Conservation (phyloP, 169 alveolate species). For the Plasmodium berghei region DNA sequence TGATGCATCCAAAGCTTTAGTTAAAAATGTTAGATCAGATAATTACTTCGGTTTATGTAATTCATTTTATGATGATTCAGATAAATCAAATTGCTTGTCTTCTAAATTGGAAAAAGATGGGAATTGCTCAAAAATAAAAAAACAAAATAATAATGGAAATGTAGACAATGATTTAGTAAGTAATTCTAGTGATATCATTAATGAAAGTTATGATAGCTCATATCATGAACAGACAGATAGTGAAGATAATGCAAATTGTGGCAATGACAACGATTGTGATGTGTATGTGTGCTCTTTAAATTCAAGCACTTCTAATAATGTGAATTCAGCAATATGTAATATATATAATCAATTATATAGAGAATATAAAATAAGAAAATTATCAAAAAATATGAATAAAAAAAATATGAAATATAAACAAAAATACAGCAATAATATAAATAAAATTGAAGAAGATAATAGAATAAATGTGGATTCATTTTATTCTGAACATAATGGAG, state of each 20-base stretch:
- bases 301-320: slow-evolving; percentile 49
- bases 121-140: background rate
- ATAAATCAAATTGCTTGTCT: too few species aligned
- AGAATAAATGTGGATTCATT: too few species aligned
- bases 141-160: background rate
- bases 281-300: slow-evolving; percentile 49
- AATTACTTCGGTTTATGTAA: too few species aligned
- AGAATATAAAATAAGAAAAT: slow-evolving; percentile 53
- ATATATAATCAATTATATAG: slow-evolving; percentile 55
- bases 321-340: slow-evolving; percentile 44
- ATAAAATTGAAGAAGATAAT: background rate
- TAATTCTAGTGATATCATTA: background rate
- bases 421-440: background rate
- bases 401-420: background rate
- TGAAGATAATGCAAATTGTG: background rate
- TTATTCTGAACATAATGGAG: background rate
- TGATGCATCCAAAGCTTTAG: too few species aligned
- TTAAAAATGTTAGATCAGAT: background rate
- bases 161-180: too few species aligned
- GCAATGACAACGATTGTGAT: slow-evolving; percentile 14
- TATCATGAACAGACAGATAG: background rate
- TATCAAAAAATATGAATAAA: slow-evolving; percentile 10
- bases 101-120: background rate
- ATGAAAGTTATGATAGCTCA: background rate
- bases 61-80: too few species aligned